Percentiles rank a stretch among this genome's conserved stretches.
Conservation (phyloP, 2,329 filamentous ascomycete genomes). For the Metarhizium album region DNA sequence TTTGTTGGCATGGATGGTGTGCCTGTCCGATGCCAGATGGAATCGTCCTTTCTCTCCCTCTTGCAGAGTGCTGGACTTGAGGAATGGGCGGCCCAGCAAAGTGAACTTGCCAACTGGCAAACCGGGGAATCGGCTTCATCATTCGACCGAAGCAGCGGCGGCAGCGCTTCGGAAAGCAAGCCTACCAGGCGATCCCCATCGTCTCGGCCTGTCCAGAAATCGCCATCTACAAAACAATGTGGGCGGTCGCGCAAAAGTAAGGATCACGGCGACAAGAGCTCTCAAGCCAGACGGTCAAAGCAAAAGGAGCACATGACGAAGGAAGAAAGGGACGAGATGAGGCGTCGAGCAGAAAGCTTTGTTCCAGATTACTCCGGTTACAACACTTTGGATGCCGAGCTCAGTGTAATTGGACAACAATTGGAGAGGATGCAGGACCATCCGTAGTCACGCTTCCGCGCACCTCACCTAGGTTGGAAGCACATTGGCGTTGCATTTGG, state of each 20-base stretch:
- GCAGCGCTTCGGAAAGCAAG: neutral
- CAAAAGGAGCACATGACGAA: neutral
- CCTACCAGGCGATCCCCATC: neutral
- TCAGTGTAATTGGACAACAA: slow-evolving; percentile 5
- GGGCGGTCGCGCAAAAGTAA: neutral
- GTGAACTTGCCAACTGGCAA: neutral
- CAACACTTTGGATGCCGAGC: slow-evolving; percentile 8
- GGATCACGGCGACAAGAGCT: neutral
- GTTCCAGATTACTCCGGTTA: slow-evolving; percentile 6
- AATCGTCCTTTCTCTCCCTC: slow-evolving; percentile 8
- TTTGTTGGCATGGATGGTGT: slow-evolving; percentile 5
- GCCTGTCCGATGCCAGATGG: slow-evolving; percentile 8
- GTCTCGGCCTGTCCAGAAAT: neutral
- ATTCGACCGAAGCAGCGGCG: neutral
- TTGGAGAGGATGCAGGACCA: slow-evolving; percentile 3
- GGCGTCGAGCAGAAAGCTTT: slow-evolving; percentile 2
- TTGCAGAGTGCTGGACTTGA: slow-evolving; percentile 7
- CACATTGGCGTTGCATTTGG: neutral
- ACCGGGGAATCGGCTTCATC: neutral
- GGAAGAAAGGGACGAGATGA: slow-evolving; percentile 1
- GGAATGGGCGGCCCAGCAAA: slow-evolving; percentile 7
- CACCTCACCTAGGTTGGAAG: neutral
- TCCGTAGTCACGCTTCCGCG: neutral
- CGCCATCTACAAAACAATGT: neutral
- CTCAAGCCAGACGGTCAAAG: neutral